Conservation (phyloP, 805 yeast genomes). For the Scheffersomyces coipomensis region DNA sequence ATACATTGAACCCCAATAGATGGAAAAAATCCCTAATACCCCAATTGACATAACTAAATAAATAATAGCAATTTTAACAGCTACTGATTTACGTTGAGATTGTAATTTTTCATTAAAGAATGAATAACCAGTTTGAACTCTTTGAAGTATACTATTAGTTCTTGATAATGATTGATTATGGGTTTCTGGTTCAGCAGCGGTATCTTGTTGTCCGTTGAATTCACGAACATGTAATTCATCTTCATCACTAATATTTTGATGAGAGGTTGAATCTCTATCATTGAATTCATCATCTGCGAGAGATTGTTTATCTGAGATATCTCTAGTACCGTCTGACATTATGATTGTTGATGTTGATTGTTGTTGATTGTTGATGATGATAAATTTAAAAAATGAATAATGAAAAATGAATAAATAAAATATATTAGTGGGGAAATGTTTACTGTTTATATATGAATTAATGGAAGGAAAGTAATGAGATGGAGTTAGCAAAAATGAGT, state of each 20-base stretch:
- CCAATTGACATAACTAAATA: slow-evolving; percentile 32
- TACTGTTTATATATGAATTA: too few species aligned
- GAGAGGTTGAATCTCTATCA: not conserved
- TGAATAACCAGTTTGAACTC: slow-evolving; percentile 26
- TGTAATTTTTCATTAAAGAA: slow-evolving; percentile 28
- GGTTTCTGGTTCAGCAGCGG: not conserved
- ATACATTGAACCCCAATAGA: slow-evolving; percentile 43
- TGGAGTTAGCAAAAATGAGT: too few species aligned
- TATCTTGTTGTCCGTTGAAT: not conserved
- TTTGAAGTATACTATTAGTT: slow-evolving; percentile 14
- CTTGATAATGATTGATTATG: slow-evolving; percentile 6
- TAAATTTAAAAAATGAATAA: too few species aligned
- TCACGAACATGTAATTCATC: not conserved
- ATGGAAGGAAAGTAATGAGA: too few species aligned
- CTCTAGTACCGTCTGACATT: not conserved
- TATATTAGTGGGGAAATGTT: too few species aligned
- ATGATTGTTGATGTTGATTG: too few species aligned
- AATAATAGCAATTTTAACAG: slow-evolving; percentile 14
- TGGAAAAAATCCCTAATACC: slow-evolving; percentile 31
- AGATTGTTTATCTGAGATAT: not conserved
- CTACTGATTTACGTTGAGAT: slow-evolving; percentile 16
- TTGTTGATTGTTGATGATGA: too few species aligned
- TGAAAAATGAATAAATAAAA: too few species aligned
- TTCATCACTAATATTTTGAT: not conserved
- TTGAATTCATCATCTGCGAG: not conserved